A percentile compares a stretch with the other conserved stretches of the same genome.
Evolutionary conservation across 805 yeast species (phyloP).

Genomic region (Cephaloascus fragrans): DNA sequence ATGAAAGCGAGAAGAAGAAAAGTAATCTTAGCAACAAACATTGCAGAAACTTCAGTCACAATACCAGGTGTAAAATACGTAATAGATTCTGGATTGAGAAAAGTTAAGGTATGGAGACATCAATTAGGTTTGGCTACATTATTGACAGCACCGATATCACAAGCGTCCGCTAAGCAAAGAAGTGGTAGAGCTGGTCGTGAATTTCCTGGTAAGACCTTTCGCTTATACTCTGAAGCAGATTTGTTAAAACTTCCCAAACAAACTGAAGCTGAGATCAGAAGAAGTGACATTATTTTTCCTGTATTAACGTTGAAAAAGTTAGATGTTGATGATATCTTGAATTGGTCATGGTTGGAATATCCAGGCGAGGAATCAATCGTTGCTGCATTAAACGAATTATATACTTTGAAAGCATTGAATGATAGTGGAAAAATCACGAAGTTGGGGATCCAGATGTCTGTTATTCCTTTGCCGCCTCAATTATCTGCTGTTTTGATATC

Average conservation of each 20-base stretch:
- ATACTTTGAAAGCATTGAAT: constrained; percentile 70
- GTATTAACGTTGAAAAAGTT: constrained; percentile 74
- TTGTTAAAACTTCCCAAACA: constrained; percentile 56
- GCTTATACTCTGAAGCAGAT: constrained; percentile 71
- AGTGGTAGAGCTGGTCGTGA: constrained; percentile 99
- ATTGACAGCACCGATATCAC: constrained; percentile 84
- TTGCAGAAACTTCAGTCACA: constrained; percentile 96
- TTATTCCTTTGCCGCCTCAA: constrained; percentile 88
- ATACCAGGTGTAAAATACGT: constrained; percentile 92
- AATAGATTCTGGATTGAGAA: constrained; percentile 84
- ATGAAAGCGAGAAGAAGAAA: constrained; percentile 64
- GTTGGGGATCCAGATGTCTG: constrained; percentile 79
- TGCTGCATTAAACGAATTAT: constrained; percentile 70
- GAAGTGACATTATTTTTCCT: constrained; percentile 81
- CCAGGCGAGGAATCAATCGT: constrained; percentile 75
- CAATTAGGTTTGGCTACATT: constrained; percentile 88
- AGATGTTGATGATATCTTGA: constrained; percentile 73
- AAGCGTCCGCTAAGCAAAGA: constrained; percentile 90
- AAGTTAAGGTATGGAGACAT: constrained; percentile 92
- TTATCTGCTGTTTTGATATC: constrained; percentile 74
- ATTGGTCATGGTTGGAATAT: constrained; percentile 89
- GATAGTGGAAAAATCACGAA: constrained; percentile 67
- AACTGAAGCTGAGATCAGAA: constrained; percentile 87
- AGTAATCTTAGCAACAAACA: constrained; percentile 85
- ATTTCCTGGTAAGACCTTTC: constrained; percentile 77